Evolutionary conservation across 257 asterid species (phyloP).

Genomic region (Gynochthodes officinalis): DNA sequence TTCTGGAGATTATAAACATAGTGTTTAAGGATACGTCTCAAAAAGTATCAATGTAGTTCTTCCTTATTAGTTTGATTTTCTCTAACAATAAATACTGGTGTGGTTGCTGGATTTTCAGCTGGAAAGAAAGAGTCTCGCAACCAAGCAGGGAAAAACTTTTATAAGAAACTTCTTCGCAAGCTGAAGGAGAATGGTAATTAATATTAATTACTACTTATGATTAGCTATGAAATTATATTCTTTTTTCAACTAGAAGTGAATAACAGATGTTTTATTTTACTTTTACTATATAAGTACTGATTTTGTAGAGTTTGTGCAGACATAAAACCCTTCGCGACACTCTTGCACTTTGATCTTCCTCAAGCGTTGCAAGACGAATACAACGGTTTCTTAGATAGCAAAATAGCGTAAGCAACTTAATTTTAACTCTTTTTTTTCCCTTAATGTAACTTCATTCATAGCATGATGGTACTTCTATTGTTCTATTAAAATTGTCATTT

Average conservation of each 20-base stretch:
- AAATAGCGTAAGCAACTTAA: conserved; percentile 8
- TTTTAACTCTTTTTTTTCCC: neutral
- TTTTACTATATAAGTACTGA: no score
- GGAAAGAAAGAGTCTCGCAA: conserved; percentile 4
- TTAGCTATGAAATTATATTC: no score
- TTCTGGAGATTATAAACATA: no score
- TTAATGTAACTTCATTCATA: no score
- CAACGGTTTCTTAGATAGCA: conserved; percentile 3
- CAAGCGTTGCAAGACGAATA: conserved; percentile 11
- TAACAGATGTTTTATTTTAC: no score
- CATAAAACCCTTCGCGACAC: conserved; percentile 16
- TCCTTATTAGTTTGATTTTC: no score
- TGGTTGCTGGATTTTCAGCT: conserved; percentile 1
- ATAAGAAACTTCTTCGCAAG: neutral
- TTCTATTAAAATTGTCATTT: no score
- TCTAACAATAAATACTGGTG: neutral
- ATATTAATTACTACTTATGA: neutral
- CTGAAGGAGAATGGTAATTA: neutral
- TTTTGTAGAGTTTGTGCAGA: no score
- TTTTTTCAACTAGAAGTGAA: no score
- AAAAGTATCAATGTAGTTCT: no score
- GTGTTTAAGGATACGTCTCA: no score
- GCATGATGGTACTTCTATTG: no score
- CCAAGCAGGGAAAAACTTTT: conserved; percentile 3
- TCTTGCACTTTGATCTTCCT: conserved; percentile 20